Percentiles rank a stretch among this genome's conserved stretches.
phyloP scores from a whole-genome alignment of 1,284 basidiomycete species.

The Sporisorium graminicola region DNA sequence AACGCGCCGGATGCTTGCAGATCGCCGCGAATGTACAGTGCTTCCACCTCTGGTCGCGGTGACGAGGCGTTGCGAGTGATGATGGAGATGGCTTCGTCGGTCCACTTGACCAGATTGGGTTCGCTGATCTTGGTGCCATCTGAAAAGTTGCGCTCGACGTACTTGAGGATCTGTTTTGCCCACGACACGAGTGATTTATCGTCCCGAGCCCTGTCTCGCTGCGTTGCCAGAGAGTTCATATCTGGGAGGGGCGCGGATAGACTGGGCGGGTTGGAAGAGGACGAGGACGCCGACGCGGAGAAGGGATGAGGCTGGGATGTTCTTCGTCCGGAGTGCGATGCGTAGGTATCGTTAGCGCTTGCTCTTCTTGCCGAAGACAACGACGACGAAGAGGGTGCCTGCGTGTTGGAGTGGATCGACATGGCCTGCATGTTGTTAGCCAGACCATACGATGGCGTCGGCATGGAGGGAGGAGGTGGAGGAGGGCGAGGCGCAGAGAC shows the following conservation, averaged over 20 bases:
- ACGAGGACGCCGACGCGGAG: background rate
- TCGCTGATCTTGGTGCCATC: constrained; percentile 74
- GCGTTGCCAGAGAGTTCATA: constrained; percentile 44
- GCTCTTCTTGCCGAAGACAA: constrained; percentile 15
- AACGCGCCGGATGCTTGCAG: constrained; percentile 78
- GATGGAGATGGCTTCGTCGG: constrained; percentile 74
- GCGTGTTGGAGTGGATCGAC: constrained; percentile 9
- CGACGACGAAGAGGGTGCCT: constrained; percentile 4
- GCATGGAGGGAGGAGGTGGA: constrained; percentile 20
- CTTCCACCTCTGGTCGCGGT: constrained; percentile 76
- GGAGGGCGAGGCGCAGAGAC: constrained; percentile 11
- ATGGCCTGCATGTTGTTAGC: constrained; percentile 31
- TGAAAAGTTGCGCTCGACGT: constrained; percentile 74
- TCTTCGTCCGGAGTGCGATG: background rate
- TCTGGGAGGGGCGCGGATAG: constrained; percentile 63
- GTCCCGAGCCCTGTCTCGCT: constrained; percentile 71
- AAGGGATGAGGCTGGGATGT: constrained; percentile 5
- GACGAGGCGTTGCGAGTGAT: constrained; percentile 55
- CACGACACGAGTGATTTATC: constrained; percentile 78
- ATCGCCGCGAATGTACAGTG: constrained; percentile 80
- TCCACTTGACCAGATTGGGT: constrained; percentile 76
- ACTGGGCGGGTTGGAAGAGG: constrained; percentile 26
- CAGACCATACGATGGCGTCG: constrained; percentile 18
- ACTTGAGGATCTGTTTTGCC: constrained; percentile 82
- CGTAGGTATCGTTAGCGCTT: constrained; percentile 22